These are phyloP conservation scores for Magnolia changhungtana DNA, from an alignment of 164 flowering plant genomes.

Conservation along the genomic window DNA sequence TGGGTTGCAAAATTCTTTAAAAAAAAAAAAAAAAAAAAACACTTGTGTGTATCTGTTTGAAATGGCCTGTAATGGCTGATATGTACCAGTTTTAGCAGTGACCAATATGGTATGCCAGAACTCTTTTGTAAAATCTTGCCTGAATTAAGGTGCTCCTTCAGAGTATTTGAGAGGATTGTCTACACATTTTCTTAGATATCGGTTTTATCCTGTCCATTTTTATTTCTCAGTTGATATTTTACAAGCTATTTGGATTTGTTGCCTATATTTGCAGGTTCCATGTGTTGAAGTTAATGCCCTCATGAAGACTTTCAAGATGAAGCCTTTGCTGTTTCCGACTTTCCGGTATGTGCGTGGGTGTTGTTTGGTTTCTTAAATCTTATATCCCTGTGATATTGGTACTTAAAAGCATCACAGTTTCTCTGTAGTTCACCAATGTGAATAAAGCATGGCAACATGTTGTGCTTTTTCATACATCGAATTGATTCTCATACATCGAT, in stretches of 20 bases:
- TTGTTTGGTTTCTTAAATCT: background rate
- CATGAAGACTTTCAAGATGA: constrained; percentile 94
- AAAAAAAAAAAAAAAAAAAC: no score
- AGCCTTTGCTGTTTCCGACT: constrained; percentile 87
- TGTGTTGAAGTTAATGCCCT: constrained; percentile 90
- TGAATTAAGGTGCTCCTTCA: background rate
- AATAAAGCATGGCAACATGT: no score
- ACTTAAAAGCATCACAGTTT: no score
- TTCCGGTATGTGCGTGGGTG: constrained; percentile 60
- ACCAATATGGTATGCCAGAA: background rate
- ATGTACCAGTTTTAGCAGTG: background rate
- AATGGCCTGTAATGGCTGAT: no score
- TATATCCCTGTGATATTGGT: background rate
- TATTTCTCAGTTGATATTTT: constrained; percentile 1
- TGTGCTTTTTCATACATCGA: no score
- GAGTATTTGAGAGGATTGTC: background rate
- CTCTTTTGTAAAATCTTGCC: background rate
- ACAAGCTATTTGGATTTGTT: constrained; percentile 7
- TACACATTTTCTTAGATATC: background rate
- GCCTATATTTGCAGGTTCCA: constrained; percentile 61
- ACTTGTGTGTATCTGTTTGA: no score
- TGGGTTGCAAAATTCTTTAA: no score
- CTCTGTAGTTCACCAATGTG: no score
- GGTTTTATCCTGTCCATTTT: background rate
- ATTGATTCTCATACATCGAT: no score